phyloP scores from a whole-genome alignment of 108 stramenopile genomes.

The Parietichytrium sp. region DNA sequence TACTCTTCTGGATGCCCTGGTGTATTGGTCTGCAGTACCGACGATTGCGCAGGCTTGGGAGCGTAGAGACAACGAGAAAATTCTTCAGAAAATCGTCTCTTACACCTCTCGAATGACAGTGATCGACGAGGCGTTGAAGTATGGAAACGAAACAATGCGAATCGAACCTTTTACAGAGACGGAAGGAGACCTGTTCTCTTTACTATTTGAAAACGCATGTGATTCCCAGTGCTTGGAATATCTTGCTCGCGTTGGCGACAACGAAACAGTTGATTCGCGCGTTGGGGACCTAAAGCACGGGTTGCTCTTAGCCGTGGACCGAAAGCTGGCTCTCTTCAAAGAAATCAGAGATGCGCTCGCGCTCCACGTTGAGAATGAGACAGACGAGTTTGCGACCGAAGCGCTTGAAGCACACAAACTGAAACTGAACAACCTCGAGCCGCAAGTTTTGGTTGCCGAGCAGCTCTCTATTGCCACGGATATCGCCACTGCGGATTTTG shows the following conservation, averaged over 20 bases:
- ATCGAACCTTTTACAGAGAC: not conserved
- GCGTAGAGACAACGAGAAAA: no score
- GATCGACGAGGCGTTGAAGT: not conserved
- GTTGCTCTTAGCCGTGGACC: not conserved
- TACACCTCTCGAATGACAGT: no score
- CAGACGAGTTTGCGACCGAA: not conserved
- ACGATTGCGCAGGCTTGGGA: no score
- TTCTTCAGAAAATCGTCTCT: no score
- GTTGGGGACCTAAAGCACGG: conserved; percentile 3
- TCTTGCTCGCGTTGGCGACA: no score
- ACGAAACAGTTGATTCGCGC: not conserved
- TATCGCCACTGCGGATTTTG: not conserved
- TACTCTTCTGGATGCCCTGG: no score
- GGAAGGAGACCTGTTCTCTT: not conserved
- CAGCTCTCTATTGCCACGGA: not conserved
- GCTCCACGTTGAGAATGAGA: conserved; percentile 19
- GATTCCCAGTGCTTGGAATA: not conserved
- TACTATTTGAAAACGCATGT: conserved; percentile 13
- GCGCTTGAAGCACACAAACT: not conserved
- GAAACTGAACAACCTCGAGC: not conserved
- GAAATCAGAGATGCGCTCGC: no score
- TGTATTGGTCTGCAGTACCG: no score
- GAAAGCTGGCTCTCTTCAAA: not conserved
- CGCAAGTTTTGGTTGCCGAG: not conserved
- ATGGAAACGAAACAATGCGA: not conserved